These are phyloP conservation scores for Curvularia lunata DNA, from an alignment of 2,329 filamentous ascomycete genomes.

Conservation along the genomic window DNA sequence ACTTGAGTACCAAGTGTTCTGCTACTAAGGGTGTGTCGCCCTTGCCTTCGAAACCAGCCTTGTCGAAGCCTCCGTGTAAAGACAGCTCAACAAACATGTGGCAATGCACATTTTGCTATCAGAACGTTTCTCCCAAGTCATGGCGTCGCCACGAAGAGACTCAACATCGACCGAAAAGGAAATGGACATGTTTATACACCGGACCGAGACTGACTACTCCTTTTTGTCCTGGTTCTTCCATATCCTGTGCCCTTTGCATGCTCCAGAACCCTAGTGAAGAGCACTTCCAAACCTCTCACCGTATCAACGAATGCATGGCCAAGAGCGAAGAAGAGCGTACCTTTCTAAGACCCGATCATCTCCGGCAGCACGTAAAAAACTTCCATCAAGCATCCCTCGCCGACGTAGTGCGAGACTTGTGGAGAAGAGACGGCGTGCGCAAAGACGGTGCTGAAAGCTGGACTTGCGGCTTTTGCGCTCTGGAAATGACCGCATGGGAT, in stretches of 20 bases:
- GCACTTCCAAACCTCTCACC: slow-evolving; percentile 38
- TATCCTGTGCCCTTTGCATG: slow-evolving; percentile 42
- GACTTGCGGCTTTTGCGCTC: slow-evolving; percentile 43
- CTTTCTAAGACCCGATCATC: slow-evolving; percentile 43
- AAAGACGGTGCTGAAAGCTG: slow-evolving; percentile 27
- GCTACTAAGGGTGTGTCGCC: slow-evolving; percentile 17
- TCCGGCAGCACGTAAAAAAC: slow-evolving; percentile 44
- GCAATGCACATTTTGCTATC: slow-evolving; percentile 46
- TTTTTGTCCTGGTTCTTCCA: slow-evolving; percentile 8
- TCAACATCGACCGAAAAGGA: slow-evolving; percentile 42
- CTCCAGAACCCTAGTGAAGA: slow-evolving; percentile 33
- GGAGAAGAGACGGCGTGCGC: slow-evolving; percentile 32
- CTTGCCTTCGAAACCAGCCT: slow-evolving; percentile 1
- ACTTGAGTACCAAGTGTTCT: slow-evolving; percentile 20
- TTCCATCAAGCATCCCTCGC: slow-evolving; percentile 36
- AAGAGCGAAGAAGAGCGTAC: slow-evolving; percentile 38
- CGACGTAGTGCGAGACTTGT: slow-evolving; percentile 36
- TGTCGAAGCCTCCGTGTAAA: neutral
- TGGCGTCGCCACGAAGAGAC: slow-evolving; percentile 49
- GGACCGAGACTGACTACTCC: slow-evolving; percentile 31
- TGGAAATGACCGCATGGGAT: slow-evolving; percentile 36
- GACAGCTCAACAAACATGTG: slow-evolving; percentile 31
- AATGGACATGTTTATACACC: slow-evolving; percentile 44
- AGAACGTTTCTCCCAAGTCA: slow-evolving; percentile 40
- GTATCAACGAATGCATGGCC: slow-evolving; percentile 40